A percentile compares a stretch with the other conserved stretches of the same genome.
These are phyloP conservation scores for Barnettozyma pratensis DNA, from an alignment of 805 yeast species.

Conservation along the genomic window DNA sequence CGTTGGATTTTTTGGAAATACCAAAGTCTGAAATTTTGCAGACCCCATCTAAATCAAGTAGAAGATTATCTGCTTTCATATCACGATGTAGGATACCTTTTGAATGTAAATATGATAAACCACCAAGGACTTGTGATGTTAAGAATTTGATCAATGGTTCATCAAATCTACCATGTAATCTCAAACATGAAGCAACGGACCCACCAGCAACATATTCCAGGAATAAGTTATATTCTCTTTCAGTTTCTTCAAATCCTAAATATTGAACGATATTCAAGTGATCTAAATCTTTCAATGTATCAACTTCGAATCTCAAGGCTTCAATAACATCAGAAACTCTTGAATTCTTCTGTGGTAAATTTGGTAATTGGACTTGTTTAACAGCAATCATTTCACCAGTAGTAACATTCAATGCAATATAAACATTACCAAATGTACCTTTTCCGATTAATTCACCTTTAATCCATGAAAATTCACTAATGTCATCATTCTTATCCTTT, in stretches of 20 bases:
- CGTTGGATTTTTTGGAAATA: conserved; percentile 78
- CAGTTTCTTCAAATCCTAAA: conserved; percentile 80
- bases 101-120: conserved; percentile 82
- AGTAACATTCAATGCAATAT: conserved; percentile 85
- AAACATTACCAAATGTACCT: conserved; percentile 95
- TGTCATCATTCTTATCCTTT: conserved; percentile 54
- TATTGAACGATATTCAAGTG: conserved; percentile 95
- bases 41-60: conserved; percentile 86
- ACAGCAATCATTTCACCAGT: conserved; percentile 99
- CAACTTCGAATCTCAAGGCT: conserved; percentile 85
- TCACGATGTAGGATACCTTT: conserved; percentile 90
- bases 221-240: conserved; percentile 75
- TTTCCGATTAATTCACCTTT: conserved; percentile 95
- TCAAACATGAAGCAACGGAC: conserved; percentile 80
- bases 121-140: conserved; percentile 75
- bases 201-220: conserved; percentile 98
- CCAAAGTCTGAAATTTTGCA: conserved; percentile 97
- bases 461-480: conserved; percentile 92
- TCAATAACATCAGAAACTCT: conserved; percentile 61
- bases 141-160: conserved; percentile 68
- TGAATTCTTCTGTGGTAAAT: conserved; percentile 32
- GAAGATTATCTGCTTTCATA: conserved; percentile 86
- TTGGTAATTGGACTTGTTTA: conserved; percentile 79
- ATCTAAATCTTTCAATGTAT: conserved; percentile 88
- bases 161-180: conserved; percentile 80